Percentiles rank a stretch among this genome's conserved stretches.
phyloP scores from a whole-genome alignment of 2,329 filamentous ascomycete species.

The Helminthosporium solani region DNA sequence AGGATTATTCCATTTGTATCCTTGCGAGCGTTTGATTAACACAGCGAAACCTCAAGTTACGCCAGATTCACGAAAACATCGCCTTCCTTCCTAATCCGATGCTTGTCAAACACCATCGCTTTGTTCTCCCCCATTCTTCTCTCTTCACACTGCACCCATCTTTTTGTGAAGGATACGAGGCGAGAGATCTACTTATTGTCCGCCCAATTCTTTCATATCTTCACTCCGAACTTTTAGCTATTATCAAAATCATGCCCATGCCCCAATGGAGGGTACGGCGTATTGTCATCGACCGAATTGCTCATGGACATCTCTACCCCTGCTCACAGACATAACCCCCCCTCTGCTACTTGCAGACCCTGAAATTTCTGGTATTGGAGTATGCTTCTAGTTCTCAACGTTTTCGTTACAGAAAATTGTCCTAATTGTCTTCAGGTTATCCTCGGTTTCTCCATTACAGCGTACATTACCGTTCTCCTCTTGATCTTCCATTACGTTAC shows the following conservation, averaged over 20 bases:
- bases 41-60: no score
- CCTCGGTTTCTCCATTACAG: conserved; percentile 27
- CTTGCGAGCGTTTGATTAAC: no score
- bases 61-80: no score
- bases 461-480: conserved; percentile 24
- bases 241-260: background rate
- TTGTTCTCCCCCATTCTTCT: no score
- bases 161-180: no score
- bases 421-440: conserved; percentile 17
- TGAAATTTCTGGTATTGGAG: conserved; percentile 27
- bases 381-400: conserved; percentile 6
- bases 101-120: no score
- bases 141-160: no score
- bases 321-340: conserved; percentile 12
- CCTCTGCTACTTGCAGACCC: conserved; percentile 19
- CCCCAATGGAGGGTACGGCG: conserved; percentile 1
- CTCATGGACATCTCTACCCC: conserved; percentile 19
- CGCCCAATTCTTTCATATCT: no score
- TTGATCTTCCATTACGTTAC: conserved; percentile 17
- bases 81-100: no score
- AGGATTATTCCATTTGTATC: no score
- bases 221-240: no score
- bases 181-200: no score
- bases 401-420: background rate
- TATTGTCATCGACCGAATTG: conserved; percentile 21